These are phyloP conservation scores for Dryas octopetala DNA, from an alignment of 306 rosid species.

Conservation along the genomic window DNA sequence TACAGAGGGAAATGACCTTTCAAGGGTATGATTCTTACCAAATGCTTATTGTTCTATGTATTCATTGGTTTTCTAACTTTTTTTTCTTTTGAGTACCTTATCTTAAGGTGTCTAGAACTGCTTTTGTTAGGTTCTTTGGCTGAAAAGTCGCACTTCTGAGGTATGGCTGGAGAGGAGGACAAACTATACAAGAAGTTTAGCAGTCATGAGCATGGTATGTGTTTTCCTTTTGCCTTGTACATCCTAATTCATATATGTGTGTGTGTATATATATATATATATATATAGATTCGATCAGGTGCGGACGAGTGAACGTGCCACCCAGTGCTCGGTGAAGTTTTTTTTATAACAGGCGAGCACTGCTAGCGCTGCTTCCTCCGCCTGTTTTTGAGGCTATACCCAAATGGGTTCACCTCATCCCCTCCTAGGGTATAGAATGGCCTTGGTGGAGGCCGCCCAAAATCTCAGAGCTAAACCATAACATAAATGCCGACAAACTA, in stretches of 20 bases:
- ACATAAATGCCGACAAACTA: too few relatives aligned
- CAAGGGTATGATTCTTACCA: constrained; percentile 52
- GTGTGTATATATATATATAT: too few relatives aligned
- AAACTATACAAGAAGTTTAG: constrained; percentile 95
- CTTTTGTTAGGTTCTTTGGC: constrained; percentile 81
- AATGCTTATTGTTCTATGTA: constrained; percentile 3
- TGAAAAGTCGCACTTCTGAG: constrained; percentile 98
- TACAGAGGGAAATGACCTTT: constrained; percentile 92
- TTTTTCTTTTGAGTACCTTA: constrained; percentile 15
- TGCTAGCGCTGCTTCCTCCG: too few relatives aligned
- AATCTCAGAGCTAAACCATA: too few relatives aligned
- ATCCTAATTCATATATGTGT: background rate
- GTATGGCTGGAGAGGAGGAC: constrained; percentile 98
- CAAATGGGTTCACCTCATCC: too few relatives aligned
- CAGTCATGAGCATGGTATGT: constrained; percentile 98
- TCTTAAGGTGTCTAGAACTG: constrained; percentile 26
- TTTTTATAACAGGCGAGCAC: too few relatives aligned
- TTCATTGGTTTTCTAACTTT: constrained; percentile 11
- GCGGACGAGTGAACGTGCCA: too few relatives aligned
- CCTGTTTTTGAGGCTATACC: too few relatives aligned
- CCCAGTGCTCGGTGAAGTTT: too few relatives aligned
- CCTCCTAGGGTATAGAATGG: too few relatives aligned
- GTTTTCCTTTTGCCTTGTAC: background rate
- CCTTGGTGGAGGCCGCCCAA: too few relatives aligned
- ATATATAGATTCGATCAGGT: too few relatives aligned